Base-by-base conservation (phyloP, 2,329 filamentous ascomycete genomes). In the Alternaria rosae region DNA sequence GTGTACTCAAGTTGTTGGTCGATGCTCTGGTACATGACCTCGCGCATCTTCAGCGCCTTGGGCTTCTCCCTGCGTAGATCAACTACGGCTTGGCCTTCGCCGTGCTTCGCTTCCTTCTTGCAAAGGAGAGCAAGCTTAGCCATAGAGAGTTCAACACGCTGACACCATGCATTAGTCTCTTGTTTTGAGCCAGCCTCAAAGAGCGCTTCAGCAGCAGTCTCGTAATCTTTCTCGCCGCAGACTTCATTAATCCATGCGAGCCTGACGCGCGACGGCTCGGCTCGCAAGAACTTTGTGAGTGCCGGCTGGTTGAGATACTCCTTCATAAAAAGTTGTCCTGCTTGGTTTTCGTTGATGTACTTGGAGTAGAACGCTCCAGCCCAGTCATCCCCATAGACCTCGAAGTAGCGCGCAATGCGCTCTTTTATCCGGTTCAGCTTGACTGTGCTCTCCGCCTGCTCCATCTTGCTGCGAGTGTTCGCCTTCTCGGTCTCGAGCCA, bases 181-280 rank as follows among this genome's bases (percentile, higher is more conserved):
- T 88, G 87, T 52, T 85, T 85, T 20, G 90, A 82, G 0, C 92
- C 93, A 20, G 94, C 84, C 8, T 87, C 83, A 44, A 91, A 83
- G 48, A 99, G 85, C 0, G 89, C 91, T 43, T 88, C 82, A 6
- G 91, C 89, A 11, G 94, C 94, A 58, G 88, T 86, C 12, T 87
- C 83, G 65, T 93, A 93, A 70, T 97, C 89, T 61, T 89, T 85
- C 75, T 95, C 92, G 23, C 87, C 86, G 62, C 89, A 85, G 8
- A 98, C 86, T 75, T 98, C 94, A 76, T 99, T 96, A 81, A 99
- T 97, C 95, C 95, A 99, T 51, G 90, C 89, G 45, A 99, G 85
- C 71, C 92, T 92, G 26, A 90, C 89, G 64, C 93, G 88, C 64
- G 89, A 85, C 0, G 89, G 86, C 66, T 89, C 87, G 57, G 87